These are phyloP conservation scores for Aspergillus eucalypticola DNA, from an alignment of 2,329 filamentous ascomycete genomes.

Conservation along the genomic window DNA sequence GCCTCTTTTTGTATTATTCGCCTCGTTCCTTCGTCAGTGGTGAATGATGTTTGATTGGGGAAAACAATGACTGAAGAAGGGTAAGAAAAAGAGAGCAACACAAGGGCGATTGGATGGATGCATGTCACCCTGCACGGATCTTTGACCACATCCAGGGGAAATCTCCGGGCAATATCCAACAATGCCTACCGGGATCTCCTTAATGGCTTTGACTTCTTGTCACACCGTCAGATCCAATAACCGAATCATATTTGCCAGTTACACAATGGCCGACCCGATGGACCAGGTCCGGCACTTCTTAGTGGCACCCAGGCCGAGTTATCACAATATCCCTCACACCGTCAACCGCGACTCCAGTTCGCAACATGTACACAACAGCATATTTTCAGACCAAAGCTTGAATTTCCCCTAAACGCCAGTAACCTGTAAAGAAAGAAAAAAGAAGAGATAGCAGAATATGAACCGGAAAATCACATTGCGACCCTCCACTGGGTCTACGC, in stretches of 20 bases:
- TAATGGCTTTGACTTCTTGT: not conserved
- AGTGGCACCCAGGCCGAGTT: not conserved
- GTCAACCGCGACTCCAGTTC: not conserved
- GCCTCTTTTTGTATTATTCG: not conserved
- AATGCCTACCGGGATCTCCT: not conserved
- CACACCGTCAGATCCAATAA: not conserved
- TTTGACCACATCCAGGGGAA: slow-evolving; percentile 16
- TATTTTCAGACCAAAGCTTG: not conserved
- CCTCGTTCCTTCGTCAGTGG: not conserved
- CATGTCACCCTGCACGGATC: slow-evolving; percentile 10
- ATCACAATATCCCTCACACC: not conserved
- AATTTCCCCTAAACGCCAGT: slow-evolving; percentile 18
- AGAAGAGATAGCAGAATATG: slow-evolving; percentile 6
- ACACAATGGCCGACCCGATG: slow-evolving; percentile 2
- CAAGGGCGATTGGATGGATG: not conserved
- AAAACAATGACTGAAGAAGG: not conserved
- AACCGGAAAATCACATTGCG: slow-evolving; percentile 7
- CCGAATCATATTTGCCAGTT: slow-evolving; percentile 1
- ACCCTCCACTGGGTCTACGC: slow-evolving; percentile 18
- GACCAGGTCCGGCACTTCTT: not conserved
- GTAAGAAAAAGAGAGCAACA: not conserved
- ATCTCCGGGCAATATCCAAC: slow-evolving; percentile 2
- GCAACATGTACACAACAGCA: not conserved
- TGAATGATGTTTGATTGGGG: not conserved
- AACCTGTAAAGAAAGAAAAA: slow-evolving; percentile 17